phyloP scores from a whole-genome alignment of 805 yeast genomes.

The Starmerella bombi region DNA sequence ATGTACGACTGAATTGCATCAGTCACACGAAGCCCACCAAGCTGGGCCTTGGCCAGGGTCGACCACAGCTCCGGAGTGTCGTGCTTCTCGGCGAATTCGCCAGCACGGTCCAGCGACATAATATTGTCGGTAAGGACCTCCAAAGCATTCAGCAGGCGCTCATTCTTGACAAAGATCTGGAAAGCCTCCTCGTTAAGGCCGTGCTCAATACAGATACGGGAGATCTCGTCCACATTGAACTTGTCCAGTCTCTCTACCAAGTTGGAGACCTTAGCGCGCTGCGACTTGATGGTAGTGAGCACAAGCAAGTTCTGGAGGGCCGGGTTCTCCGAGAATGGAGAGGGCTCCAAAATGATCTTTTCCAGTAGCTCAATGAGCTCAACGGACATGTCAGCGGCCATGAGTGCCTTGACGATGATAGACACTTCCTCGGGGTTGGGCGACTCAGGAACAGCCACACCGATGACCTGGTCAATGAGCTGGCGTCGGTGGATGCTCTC shows the following conservation, averaged over 20 bases:
- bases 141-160: conserved; percentile 64
- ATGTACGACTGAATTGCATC: conserved; percentile 89
- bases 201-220: conserved; percentile 79
- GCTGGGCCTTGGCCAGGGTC: conserved; percentile 89
- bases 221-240: conserved; percentile 87
- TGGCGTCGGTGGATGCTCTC: conserved; percentile 83
- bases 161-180: conserved; percentile 78
- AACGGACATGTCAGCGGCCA: conserved; percentile 85
- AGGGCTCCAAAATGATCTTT: conserved; percentile 91
- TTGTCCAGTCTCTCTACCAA: conserved; percentile 83
- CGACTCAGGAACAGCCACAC: conserved; percentile 95
- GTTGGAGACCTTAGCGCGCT: conserved; percentile 65
- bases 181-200: conserved; percentile 87
- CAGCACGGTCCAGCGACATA: conserved; percentile 90
- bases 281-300: conserved; percentile 92
- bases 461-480: conserved; percentile 84
- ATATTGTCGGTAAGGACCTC: conserved; percentile 84
- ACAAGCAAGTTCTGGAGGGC: conserved; percentile 86
- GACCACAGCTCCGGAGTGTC: conserved; percentile 84
- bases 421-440: conserved; percentile 86
- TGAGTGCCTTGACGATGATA: conserved; percentile 89
- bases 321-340: conserved; percentile 91
- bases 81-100: conserved; percentile 77
- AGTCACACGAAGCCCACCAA: conserved; percentile 80
- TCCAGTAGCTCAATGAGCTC: conserved; percentile 91